phyloP scores from a whole-genome alignment of 768 basidiomycete genomes.

The Amanita thiersii region DNA sequence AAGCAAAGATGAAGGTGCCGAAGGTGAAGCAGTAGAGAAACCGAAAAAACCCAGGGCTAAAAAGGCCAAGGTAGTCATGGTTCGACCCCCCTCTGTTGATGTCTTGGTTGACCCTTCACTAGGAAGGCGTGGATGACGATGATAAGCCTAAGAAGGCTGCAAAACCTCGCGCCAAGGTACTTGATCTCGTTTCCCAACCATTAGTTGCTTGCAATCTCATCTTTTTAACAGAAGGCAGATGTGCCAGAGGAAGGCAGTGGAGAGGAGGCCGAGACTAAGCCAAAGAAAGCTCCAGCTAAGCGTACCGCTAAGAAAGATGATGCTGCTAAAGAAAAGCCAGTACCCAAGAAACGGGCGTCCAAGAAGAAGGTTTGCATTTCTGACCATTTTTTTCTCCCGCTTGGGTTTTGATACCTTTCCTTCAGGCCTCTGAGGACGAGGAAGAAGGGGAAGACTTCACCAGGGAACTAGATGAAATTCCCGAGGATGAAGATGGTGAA shows the following conservation, averaged over 20 bases:
- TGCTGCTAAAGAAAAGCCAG: slow-evolving; percentile 32
- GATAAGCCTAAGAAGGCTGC: slow-evolving; percentile 42
- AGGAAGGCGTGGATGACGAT: slow-evolving; percentile 20
- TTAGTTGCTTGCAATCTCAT: slow-evolving; percentile 11
- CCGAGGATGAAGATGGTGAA: slow-evolving; percentile 27
- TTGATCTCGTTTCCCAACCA: slow-evolving; percentile 3
- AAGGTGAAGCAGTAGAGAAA: slow-evolving; percentile 21
- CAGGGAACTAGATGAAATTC: slow-evolving; percentile 29
- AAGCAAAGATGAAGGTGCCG: slow-evolving; percentile 16
- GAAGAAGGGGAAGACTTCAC: slow-evolving; percentile 38
- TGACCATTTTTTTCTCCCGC: slow-evolving; percentile 6
- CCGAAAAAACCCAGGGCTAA: slow-evolving; percentile 19
- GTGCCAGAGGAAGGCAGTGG: slow-evolving; percentile 26
- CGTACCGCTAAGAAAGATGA: slow-evolving; percentile 26
- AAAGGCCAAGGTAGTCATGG: slow-evolving; percentile 11
- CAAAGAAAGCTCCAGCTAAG: slow-evolving; percentile 28
- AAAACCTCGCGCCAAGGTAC: slow-evolving; percentile 15
- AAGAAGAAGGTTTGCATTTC: slow-evolving; percentile 30
- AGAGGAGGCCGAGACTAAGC: slow-evolving; percentile 33
- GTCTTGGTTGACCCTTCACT: background rate
- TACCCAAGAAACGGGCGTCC: slow-evolving; percentile 37
- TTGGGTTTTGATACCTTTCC: background rate
- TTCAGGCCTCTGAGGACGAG: slow-evolving; percentile 19
- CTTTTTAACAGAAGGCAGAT: slow-evolving; percentile 10
- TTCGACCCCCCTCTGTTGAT: background rate